These are phyloP conservation scores for Triadica sebifera DNA, from an alignment of 345 rosid genomes.

Conservation along the genomic window DNA sequence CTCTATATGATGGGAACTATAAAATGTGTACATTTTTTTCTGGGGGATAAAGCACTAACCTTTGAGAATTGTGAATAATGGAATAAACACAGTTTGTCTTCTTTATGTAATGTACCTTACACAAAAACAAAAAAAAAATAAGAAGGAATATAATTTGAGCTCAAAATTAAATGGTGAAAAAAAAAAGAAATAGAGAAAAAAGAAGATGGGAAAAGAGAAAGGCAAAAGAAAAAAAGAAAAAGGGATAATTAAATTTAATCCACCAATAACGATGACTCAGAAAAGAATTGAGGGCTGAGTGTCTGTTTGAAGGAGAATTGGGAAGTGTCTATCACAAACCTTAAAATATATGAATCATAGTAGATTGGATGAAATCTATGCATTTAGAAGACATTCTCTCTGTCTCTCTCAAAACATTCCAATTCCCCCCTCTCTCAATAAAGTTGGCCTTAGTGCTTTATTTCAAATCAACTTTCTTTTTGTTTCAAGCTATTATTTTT, in stretches of 20 bases:
- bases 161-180: constrained; percentile 17
- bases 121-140: constrained; percentile 4
- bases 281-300: constrained; percentile 36
- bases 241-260: constrained; percentile 17
- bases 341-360: too few species aligned
- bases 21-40: not conserved
- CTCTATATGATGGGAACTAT: constrained; percentile 22
- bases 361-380: too few species aligned
- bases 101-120: constrained; percentile 14
- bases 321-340: too few species aligned
- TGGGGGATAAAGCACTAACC: constrained; percentile 34
- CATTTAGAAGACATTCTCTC: too few species aligned
- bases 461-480: too few species aligned
- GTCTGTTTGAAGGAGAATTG: constrained; percentile 58
- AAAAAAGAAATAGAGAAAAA: too few species aligned
- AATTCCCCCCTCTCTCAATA: too few species aligned
- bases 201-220: too few species aligned
- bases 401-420: too few species aligned
- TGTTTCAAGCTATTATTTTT: too few species aligned
- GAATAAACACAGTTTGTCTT: constrained; percentile 46
- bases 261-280: constrained; percentile 32
- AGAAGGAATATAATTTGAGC: constrained; percentile 9
- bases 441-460: too few species aligned
- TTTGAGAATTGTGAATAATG: constrained; percentile 27
- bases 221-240: constrained; percentile 8